phyloP scores from a whole-genome alignment of 176 grass and related monocot genomes.

The Hordeum marinum region DNA sequence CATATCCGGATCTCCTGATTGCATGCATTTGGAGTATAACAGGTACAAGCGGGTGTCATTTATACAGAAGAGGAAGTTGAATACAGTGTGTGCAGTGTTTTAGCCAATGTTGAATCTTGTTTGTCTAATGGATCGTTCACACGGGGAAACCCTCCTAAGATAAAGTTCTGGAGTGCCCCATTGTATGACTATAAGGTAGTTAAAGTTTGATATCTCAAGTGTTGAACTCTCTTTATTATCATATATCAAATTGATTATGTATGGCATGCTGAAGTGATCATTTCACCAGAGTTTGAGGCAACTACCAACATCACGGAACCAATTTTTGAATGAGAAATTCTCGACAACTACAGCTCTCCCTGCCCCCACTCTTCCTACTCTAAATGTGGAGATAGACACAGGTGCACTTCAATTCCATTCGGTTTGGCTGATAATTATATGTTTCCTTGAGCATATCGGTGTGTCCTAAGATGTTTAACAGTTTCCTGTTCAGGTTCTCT shows the following conservation, averaged over 20 bases:
- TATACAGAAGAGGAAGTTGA: conserved; percentile 90
- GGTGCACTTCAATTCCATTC: conserved; percentile 45
- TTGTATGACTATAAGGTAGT: conserved; percentile 77
- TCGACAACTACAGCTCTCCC: conserved; percentile 43
- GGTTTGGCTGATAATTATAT: neutral
- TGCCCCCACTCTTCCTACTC: conserved; percentile 51
- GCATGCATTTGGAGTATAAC: conserved; percentile 45
- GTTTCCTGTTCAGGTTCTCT: conserved; percentile 55
- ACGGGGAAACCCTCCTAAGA: conserved; percentile 62
- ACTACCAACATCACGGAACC: conserved; percentile 40
- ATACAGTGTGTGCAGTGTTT: conserved; percentile 43
- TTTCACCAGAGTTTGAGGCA: conserved; percentile 53
- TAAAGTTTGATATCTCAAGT: conserved; percentile 19
- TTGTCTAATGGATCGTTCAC: conserved; percentile 49
- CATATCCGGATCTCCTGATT: conserved; percentile 32
- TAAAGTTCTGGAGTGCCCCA: conserved; percentile 69
- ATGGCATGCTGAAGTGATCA: conserved; percentile 28
- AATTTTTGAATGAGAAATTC: conserved; percentile 64
- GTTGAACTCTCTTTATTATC: neutral
- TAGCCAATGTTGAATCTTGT: conserved; percentile 69
- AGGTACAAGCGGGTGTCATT: conserved; percentile 74
- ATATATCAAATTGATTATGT: conserved; percentile 20
- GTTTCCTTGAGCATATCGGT: conserved; percentile 19
- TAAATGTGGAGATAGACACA: conserved; percentile 58
- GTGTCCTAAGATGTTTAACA: neutral